Percentiles rank a stretch among this genome's conserved stretches.
phyloP scores from a whole-genome alignment of 2,329 filamentous ascomycete species.

The Fusarium vanettenii region DNA sequence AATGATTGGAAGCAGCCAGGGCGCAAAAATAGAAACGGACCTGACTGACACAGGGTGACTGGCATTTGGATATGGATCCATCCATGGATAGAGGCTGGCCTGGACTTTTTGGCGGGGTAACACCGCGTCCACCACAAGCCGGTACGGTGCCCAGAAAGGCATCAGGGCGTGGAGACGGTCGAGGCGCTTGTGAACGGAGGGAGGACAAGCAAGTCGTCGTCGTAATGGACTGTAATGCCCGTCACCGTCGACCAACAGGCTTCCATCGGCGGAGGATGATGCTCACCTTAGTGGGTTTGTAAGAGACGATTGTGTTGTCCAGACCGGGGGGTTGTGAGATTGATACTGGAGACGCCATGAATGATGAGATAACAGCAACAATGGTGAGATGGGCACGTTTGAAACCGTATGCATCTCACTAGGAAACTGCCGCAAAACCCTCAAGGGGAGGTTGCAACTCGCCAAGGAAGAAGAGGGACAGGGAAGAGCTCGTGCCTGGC shows the following conservation, averaged over 20 bases:
- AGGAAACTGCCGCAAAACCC: background rate
- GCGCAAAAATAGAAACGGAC: constrained; percentile 38
- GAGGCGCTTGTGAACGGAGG: constrained; percentile 2
- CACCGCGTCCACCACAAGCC: constrained; percentile 12
- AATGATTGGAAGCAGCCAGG: background rate
- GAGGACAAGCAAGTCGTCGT: constrained; percentile 22
- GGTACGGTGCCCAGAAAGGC: constrained; percentile 32
- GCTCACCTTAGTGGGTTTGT: constrained; percentile 1
- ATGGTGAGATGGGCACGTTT: constrained; percentile 21
- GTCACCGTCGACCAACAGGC: constrained; percentile 21
- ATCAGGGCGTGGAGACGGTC: constrained; percentile 30
- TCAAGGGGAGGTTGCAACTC: background rate
- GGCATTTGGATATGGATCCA: background rate
- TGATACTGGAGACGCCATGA: background rate
- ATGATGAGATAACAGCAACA: constrained; percentile 18
- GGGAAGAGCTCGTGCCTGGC: background rate
- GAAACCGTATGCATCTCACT: background rate
- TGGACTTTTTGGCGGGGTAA: constrained; percentile 32
- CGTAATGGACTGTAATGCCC: constrained; percentile 3
- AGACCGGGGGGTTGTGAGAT: background rate
- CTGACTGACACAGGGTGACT: constrained; percentile 21
- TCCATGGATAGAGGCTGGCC: constrained; percentile 2
- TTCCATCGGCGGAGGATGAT: constrained; percentile 1
- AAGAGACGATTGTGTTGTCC: background rate
- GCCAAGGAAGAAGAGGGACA: background rate